A percentile compares a stretch with the other conserved stretches of the same genome.
These are phyloP conservation scores for Clonostachys rhizophaga DNA, from an alignment of 2,329 filamentous ascomycete genomes.

Conservation along the genomic window DNA sequence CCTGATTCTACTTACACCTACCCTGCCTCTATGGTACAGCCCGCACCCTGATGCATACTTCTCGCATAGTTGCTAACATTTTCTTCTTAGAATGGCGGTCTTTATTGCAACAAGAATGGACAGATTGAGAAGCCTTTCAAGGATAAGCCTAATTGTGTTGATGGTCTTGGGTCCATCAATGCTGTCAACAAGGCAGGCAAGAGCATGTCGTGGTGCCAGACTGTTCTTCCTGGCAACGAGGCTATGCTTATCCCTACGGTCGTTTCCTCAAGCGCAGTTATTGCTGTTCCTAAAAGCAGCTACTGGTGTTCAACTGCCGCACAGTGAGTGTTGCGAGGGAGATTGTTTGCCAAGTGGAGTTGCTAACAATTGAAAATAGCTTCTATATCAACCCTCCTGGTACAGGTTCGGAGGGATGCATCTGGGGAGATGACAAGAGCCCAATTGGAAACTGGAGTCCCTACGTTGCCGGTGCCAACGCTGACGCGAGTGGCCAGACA, in stretches of 20 bases:
- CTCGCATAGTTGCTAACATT: slow-evolving; percentile 6
- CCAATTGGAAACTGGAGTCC: slow-evolving; percentile 73
- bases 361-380: slow-evolving; percentile 19
- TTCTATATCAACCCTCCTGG: slow-evolving; percentile 79
- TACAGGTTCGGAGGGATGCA: slow-evolving; percentile 56
- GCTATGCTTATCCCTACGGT: slow-evolving; percentile 79
- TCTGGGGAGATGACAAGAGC: slow-evolving; percentile 62
- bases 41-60: too few relatives aligned
- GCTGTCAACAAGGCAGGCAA: slow-evolving; percentile 62
- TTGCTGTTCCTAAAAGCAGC: slow-evolving; percentile 64
- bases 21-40: slow-evolving; percentile 65
- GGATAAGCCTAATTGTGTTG: slow-evolving; percentile 62
- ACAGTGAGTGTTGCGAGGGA: slow-evolving; percentile 43
- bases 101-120: slow-evolving; percentile 66
- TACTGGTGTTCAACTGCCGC: slow-evolving; percentile 73
- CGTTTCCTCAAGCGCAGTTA: slow-evolving; percentile 47
- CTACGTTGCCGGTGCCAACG: slow-evolving; percentile 74
- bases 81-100: slow-evolving; percentile 58
- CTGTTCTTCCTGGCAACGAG: slow-evolving; percentile 73
- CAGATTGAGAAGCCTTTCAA: slow-evolving; percentile 66
- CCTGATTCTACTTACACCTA: slow-evolving; percentile 64
- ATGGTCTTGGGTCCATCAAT: slow-evolving; percentile 60
- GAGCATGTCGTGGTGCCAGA: slow-evolving; percentile 71
- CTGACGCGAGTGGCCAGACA: slow-evolving; percentile 57
- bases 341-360: slow-evolving; percentile 22